These are phyloP conservation scores for Boletus sp. DNA, from an alignment of 768 basidiomycete species.

Conservation along the genomic window DNA sequence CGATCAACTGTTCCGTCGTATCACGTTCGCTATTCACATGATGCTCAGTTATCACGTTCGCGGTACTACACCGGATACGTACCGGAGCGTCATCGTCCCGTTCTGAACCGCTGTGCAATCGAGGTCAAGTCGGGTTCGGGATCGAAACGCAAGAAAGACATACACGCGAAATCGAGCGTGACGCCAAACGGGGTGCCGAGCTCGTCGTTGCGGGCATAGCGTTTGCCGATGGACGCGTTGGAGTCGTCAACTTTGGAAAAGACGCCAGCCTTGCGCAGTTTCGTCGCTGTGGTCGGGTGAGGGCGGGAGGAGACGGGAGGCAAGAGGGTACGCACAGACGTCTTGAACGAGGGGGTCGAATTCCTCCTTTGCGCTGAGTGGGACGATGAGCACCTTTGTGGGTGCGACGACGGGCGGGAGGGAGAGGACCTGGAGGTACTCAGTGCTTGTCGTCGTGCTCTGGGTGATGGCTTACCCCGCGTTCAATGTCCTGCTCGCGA, in stretches of 20 bases:
- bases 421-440: constrained; percentile 69
- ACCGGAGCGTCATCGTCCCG: constrained; percentile 92
- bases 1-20: constrained; percentile 91
- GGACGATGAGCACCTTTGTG: constrained; percentile 95
- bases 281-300: constrained; percentile 55
- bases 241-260: constrained; percentile 96
- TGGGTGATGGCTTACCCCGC: constrained; percentile 60
- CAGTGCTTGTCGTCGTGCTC: background rate
- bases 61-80: constrained; percentile 30
- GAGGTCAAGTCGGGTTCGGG: background rate
- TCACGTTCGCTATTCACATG: constrained; percentile 74
- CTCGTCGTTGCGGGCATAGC: constrained; percentile 97
- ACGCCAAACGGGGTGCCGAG: constrained; percentile 96
- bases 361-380: constrained; percentile 81
- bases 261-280: constrained; percentile 85
- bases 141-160: background rate
- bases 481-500: constrained; percentile 87
- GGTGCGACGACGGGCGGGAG: constrained; percentile 89
- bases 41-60: constrained; percentile 1
- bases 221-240: constrained; percentile 91
- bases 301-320: background rate
- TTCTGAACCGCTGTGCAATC: constrained; percentile 75
- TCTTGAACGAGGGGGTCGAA: constrained; percentile 83
- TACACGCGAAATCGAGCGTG: constrained; percentile 93
- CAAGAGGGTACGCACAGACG: constrained; percentile 70